Evolutionary conservation across 2,329 filamentous ascomycete genomes (phyloP), one percentile per base, ranked within the genome.

Genomic region (Colletotrichum melonis): DNA sequence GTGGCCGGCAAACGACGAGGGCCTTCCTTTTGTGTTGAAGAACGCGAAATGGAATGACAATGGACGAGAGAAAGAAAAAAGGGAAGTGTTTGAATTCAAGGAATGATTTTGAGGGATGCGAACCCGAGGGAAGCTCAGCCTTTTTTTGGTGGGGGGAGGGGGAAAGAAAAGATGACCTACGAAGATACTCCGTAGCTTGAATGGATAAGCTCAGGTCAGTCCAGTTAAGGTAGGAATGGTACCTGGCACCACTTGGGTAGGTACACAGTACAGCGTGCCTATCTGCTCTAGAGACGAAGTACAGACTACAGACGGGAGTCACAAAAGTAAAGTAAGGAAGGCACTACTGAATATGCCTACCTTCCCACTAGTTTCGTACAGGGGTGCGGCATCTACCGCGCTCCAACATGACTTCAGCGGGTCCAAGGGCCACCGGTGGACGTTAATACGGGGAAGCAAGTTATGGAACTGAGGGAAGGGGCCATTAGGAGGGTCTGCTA

Each of bases 51-150:
- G 3, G 0, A n/a, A 24, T 46, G 12, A 6, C 8, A 24, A 16
- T 57, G 16, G 22, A 42, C 16, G 16, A 19, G 16, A 42, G 7
- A 6, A 19, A 7, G 5, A 42, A 19, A 19, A 19, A 42, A 42
- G 38, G 19, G 5, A 42, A 42, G 8, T 26, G 14, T 12, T 42
- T 38, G 16, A 35, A 35, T 35, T 35, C 12, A 1, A 35, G 24
- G 52, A 26, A 22, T 54, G 11, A n/a, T 71, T 12, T n/a, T 19
- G 14, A 42, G 19, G 22, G 28, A 67, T 35, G 57, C 26, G 49
- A 57, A 35, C 56, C 11, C 52, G 67, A 57, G 16, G 26, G 35
- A 11, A 26, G n/a, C 49, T 73, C 66, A 56, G 66, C 66, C 66
- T 52, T 69, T 63, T 59, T 72, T 56, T 49, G 70, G 60, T 65